These are phyloP conservation scores for Dillenia suffruticosa DNA, from an alignment of 164 flowering plant genomes.

Conservation along the genomic window DNA sequence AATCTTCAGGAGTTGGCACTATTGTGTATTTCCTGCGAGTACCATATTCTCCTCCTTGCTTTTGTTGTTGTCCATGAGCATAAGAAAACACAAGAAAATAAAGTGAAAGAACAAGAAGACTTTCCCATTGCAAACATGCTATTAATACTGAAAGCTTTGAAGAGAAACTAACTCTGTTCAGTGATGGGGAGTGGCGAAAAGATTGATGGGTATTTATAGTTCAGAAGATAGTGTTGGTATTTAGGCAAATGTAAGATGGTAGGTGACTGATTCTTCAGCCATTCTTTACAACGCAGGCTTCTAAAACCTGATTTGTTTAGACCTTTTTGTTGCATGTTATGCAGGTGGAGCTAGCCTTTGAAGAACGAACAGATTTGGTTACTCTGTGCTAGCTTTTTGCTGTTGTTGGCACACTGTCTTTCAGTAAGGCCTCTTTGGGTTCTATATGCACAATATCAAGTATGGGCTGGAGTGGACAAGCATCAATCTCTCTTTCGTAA, in stretches of 20 bases:
- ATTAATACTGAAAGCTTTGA: neutral
- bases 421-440: no score
- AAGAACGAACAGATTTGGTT: no score
- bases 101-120: slow-evolving; percentile 14
- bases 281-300: slow-evolving; percentile 30
- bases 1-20: slow-evolving; percentile 38
- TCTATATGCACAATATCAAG: no score
- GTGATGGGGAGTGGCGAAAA: slow-evolving; percentile 10
- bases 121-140: slow-evolving; percentile 18
- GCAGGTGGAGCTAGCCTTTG: no score
- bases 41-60: slow-evolving; percentile 10
- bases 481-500: no score
- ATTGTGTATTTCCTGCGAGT: slow-evolving; percentile 5
- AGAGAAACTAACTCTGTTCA: neutral
- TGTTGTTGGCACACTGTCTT: no score
- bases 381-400: no score
- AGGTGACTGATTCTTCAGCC: slow-evolving; percentile 12
- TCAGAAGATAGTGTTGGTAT: neutral
- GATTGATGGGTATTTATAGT: slow-evolving; percentile 23
- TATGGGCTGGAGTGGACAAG: no score
- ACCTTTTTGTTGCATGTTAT: no score
- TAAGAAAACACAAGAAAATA: slow-evolving; percentile 26
- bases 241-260: slow-evolving; percentile 13
- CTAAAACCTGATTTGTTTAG: no score
- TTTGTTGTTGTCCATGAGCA: slow-evolving; percentile 7